Conservation (phyloP, 306 rosid species). For the Pterocarpus macrocarpus region DNA sequence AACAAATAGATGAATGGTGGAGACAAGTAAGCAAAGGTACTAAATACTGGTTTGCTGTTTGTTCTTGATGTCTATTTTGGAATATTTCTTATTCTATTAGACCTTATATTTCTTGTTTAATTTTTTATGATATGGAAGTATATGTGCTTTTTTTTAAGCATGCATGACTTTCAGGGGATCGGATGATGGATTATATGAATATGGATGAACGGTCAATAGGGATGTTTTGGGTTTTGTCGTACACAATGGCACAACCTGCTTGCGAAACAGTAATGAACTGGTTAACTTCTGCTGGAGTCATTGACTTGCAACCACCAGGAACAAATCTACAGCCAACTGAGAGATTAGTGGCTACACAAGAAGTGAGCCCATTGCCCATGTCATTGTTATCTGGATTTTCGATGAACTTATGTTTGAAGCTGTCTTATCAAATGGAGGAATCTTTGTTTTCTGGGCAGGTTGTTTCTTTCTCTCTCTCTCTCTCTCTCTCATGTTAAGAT, state of each 20-base stretch:
- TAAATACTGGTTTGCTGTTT: slow-evolving; percentile 37
- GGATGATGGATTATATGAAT: slow-evolving; percentile 94
- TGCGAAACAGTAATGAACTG: slow-evolving; percentile 92
- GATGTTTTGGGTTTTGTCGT: slow-evolving; percentile 99
- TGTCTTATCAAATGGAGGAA: slow-evolving; percentile 94
- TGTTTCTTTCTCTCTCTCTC: slow-evolving; percentile 25
- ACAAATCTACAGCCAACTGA: slow-evolving; percentile 79
- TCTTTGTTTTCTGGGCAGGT: slow-evolving; percentile 87
- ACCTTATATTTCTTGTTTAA: not conserved
- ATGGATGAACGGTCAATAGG: slow-evolving; percentile 99
- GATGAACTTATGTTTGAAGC: slow-evolving; percentile 87
- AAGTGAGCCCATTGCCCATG: slow-evolving; percentile 96
- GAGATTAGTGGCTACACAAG: slow-evolving; percentile 78
- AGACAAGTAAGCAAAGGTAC: slow-evolving; percentile 93
- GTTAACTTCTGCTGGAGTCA: slow-evolving; percentile 79
- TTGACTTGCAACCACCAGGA: slow-evolving; percentile 67
- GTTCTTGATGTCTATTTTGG: slow-evolving; percentile 16
- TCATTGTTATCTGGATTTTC: slow-evolving; percentile 94
- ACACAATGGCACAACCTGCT: slow-evolving; percentile 99
- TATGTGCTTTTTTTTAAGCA: not conserved
- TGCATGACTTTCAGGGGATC: slow-evolving; percentile 68
- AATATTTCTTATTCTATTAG: not conserved
- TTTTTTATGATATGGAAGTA: not conserved
- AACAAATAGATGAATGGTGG: slow-evolving; percentile 99
- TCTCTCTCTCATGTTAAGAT: not conserved